These are phyloP conservation scores for Pleurotus platypus DNA, from an alignment of 768 basidiomycete genomes.

Conservation along the genomic window DNA sequence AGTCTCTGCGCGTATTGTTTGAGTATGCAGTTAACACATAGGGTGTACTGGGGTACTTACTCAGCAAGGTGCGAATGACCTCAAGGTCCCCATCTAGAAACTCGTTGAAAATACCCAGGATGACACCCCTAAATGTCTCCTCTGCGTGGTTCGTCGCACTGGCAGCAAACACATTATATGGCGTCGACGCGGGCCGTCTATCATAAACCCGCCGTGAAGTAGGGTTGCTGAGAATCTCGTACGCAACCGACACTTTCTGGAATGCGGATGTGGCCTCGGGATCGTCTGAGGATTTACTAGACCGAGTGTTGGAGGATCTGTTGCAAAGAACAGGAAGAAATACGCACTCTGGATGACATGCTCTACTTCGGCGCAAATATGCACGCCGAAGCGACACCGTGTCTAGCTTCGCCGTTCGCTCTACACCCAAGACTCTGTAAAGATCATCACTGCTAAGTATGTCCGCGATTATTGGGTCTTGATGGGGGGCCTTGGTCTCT, in stretches of 20 bases:
- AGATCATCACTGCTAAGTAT: constrained; percentile 62
- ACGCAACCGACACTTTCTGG: constrained; percentile 83
- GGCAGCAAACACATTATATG: constrained; percentile 53
- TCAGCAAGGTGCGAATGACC: constrained; percentile 70
- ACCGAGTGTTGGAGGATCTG: background rate
- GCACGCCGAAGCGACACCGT: constrained; percentile 64
- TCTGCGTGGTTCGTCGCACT: constrained; percentile 59
- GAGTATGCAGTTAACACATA: background rate
- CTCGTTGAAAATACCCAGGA: constrained; percentile 74
- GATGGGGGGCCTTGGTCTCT: background rate
- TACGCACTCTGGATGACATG: constrained; percentile 85
- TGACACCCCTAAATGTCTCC: constrained; percentile 74
- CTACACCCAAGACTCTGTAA: constrained; percentile 69
- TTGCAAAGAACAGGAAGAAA: background rate
- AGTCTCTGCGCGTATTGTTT: constrained; percentile 43
- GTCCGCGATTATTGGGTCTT: constrained; percentile 37
- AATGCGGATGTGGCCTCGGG: constrained; percentile 80
- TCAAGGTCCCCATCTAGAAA: constrained; percentile 87
- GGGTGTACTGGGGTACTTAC: constrained; percentile 36
- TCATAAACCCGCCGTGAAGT: constrained; percentile 69
- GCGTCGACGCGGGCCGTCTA: constrained; percentile 38
- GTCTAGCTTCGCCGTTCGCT: constrained; percentile 48
- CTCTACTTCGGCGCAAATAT: constrained; percentile 70
- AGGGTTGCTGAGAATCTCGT: constrained; percentile 75
- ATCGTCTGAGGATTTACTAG: constrained; percentile 77